Evolutionary conservation across 2,329 filamentous ascomycete species (phyloP).

Genomic region (Hymenoscyphus scutula): DNA sequence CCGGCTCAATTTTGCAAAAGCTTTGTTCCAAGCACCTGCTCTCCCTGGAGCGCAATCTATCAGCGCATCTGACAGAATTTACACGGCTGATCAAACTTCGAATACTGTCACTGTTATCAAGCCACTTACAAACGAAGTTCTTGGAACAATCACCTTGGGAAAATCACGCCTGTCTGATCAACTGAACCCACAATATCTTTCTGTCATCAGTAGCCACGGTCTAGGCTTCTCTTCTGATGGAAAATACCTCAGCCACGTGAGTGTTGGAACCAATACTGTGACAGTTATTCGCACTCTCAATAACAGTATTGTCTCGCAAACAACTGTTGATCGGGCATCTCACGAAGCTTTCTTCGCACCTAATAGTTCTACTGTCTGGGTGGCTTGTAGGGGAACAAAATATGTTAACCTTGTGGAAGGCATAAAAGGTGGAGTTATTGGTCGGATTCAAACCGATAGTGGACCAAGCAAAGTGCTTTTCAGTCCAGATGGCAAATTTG

Average conservation of each 20-base stretch:
- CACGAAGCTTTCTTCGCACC: conserved; percentile 12
- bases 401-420: conserved; percentile 10
- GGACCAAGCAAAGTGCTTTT: conserved; percentile 14
- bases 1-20: neutral
- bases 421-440: conserved; percentile 6
- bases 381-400: conserved; percentile 12
- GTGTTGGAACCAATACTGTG: conserved; percentile 7
- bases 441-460: conserved; percentile 1
- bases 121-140: conserved; percentile 10
- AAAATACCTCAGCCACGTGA: conserved; percentile 7
- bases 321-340: conserved; percentile 10
- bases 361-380: conserved; percentile 10
- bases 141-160: conserved; percentile 11
- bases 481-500: conserved; percentile 11
- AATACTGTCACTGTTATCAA: conserved; percentile 14
- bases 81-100: conserved; percentile 12
- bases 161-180: conserved; percentile 6
- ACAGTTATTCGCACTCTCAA: conserved; percentile 11
- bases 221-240: conserved; percentile 12
- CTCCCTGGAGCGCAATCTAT: conserved; percentile 8
- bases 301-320: conserved; percentile 12
- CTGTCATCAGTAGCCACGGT: conserved; percentile 12
- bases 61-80: conserved; percentile 8
- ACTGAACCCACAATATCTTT: conserved; percentile 12
- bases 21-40: conserved; percentile 9